Evolutionary conservation across 768 basidiomycete species (phyloP).

Genomic region (Daedalea quercina): DNA sequence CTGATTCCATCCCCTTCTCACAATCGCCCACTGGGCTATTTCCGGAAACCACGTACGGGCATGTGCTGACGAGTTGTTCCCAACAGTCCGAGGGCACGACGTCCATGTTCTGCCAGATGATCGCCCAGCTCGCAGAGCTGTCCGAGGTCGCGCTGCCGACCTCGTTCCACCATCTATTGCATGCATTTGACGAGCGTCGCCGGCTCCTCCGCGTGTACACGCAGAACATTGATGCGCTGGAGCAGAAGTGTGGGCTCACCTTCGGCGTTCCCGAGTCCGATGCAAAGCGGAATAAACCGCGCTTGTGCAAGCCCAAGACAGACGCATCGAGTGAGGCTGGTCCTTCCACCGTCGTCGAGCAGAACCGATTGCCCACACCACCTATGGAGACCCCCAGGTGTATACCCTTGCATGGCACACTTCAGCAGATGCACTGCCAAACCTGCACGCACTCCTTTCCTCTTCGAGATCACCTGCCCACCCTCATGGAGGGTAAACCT

Average conservation of each 20-base stretch:
- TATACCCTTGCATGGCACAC: conserved; percentile 86
- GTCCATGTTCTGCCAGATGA: conserved; percentile 82
- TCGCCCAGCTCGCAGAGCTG: conserved; percentile 71
- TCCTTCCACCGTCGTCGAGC: conserved; percentile 11
- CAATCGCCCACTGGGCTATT: background rate
- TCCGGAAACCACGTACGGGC: background rate
- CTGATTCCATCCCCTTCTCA: background rate
- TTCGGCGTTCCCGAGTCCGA: conserved; percentile 77
- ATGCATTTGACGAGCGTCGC: conserved; percentile 66
- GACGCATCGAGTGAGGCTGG: conserved; percentile 10
- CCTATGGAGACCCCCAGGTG: conserved; percentile 64
- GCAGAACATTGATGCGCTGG: conserved; percentile 90
- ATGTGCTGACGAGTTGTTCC: conserved; percentile 2
- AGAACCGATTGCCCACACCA: conserved; percentile 41
- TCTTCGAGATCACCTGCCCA: conserved; percentile 51
- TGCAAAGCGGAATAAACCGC: conserved; percentile 46
- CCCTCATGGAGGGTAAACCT: conserved; percentile 54
- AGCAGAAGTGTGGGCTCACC: conserved; percentile 78
- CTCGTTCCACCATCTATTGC: conserved; percentile 71
- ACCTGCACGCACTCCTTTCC: conserved; percentile 72
- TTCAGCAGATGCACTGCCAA: conserved; percentile 74
- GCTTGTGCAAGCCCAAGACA: conserved; percentile 31
- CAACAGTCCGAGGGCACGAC: conserved; percentile 67
- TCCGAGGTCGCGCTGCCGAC: conserved; percentile 73
- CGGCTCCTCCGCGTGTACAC: conserved; percentile 83